A percentile compares a stretch with the other conserved stretches of the same genome.
Evolutionary conservation across 2,329 filamentous ascomycete species (phyloP).

Genomic region (Trichoderma koningii): DNA sequence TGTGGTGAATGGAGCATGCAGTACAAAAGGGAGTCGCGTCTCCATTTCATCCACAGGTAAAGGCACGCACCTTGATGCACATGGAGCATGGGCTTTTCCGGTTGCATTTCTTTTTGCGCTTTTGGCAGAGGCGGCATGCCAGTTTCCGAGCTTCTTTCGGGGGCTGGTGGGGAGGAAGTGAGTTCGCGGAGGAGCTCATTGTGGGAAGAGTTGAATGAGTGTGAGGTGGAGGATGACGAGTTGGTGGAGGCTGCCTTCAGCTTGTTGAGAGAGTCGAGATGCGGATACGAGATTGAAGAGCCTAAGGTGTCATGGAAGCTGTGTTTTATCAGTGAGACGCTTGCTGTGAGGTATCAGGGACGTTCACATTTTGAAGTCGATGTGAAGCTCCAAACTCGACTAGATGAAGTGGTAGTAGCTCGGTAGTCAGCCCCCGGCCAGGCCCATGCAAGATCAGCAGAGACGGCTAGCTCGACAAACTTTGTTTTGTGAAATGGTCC

Average conservation of each 20-base stretch:
- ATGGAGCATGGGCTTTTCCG: constrained; percentile 17
- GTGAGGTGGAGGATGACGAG: too few species aligned
- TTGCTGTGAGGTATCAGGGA: not conserved
- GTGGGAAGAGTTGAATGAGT: not conserved
- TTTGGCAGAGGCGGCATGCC: constrained; percentile 19
- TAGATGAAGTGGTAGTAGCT: not conserved
- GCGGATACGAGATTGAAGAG: not conserved
- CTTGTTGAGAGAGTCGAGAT: not conserved
- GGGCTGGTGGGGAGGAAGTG: not conserved
- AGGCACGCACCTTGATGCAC: constrained; percentile 21
- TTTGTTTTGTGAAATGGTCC: not conserved
- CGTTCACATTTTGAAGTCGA: constrained; percentile 2
- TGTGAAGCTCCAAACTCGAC: not conserved
- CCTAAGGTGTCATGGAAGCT: not conserved
- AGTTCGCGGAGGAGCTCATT: constrained; percentile 1
- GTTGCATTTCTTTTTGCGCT: constrained; percentile 23
- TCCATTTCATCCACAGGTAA: too few species aligned
- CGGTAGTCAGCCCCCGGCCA: not conserved
- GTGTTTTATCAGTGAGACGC: not conserved
- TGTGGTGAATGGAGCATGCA: not conserved
- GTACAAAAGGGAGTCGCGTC: not conserved
- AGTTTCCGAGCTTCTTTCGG: constrained; percentile 17
- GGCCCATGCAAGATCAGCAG: constrained; percentile 5
- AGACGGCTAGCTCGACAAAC: constrained; percentile 6
- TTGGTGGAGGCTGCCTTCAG: too few species aligned